phyloP scores from a whole-genome alignment of 495 filamentous ascomycete genomes.

The Penicillium nucicola region DNA sequence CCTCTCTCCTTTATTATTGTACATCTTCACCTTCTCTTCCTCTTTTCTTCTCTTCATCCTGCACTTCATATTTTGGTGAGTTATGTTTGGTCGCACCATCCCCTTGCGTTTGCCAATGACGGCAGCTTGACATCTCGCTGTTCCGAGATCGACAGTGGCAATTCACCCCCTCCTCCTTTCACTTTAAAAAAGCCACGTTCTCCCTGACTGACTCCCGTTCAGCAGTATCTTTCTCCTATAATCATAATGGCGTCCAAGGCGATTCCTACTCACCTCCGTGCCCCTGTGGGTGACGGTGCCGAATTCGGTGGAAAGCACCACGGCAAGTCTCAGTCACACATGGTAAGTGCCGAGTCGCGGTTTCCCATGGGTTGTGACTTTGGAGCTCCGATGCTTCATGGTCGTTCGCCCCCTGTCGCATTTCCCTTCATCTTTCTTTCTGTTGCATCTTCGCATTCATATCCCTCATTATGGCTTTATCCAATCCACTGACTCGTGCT shows the following conservation, averaged over 20 bases:
- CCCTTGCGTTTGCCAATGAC: conserved; percentile 27
- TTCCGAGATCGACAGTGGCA: conserved; percentile 32
- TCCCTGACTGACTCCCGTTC: neutral
- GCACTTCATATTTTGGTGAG: conserved; percentile 1
- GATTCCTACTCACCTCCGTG: conserved; percentile 78
- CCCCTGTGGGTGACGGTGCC: conserved; percentile 40
- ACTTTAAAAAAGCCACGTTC: conserved; percentile 8
- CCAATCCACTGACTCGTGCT: conserved; percentile 13
- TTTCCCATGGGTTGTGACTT: neutral
- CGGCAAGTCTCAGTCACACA: conserved; percentile 91
- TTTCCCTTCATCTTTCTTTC: neutral
- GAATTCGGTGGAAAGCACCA: conserved; percentile 74
- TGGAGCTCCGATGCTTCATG: too few species aligned
- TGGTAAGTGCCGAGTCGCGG: conserved; percentile 63
- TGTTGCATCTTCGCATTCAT: neutral
- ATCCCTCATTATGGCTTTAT: neutral
- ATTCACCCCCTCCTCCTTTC: conserved; percentile 21
- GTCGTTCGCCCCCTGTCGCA: too few species aligned
- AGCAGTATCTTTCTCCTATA: neutral
- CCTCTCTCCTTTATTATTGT: conserved; percentile 1
- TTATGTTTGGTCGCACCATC: conserved; percentile 4
- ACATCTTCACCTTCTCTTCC: neutral
- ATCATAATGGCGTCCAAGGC: conserved; percentile 67
- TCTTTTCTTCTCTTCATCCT: conserved; percentile 3
- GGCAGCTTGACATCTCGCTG: conserved; percentile 26